Base-by-base conservation (phyloP, 495 filamentous ascomycete species). In the Trichoderma orchidacearum region DNA sequence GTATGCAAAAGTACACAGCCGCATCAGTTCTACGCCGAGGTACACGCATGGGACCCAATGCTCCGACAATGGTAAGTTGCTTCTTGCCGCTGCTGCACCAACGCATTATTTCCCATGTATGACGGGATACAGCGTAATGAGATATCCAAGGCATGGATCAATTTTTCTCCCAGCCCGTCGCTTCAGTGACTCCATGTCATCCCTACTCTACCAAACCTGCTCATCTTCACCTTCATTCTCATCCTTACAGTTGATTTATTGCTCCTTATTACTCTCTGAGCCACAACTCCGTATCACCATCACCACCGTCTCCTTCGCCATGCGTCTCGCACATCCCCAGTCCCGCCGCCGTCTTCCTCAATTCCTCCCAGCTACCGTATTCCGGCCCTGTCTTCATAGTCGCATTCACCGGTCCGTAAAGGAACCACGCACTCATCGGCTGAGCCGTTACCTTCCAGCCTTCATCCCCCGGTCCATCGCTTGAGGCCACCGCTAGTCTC, bases 371-470 rank as follows among this genome's bases (percentile, higher is more conserved):
- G 41, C 15, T 27, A 23, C 41, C 41, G 21, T 48, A 48, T 17
- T 23, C 8, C 9, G 41, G 41, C 41, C 41, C 41, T 13, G 11
- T 13, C 41, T 48, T 27, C 21, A 48, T 8, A 9, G 21, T 48
- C 41, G 41, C 41, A 35, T 54, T 25, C 9, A 54, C 53, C 3
- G 53, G 53, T 18, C 53, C 53, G 17, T 32, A 54, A 13, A 54
- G 18, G 30, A 54, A 60, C 66, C 66, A 68, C 12, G 61, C 58
- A 27, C 58, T 61, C 50, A 66, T 55, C 35, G 66, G 66, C 56
- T 55, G 55, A 29, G 66, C 18, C 50, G 64, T 61, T 12, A 55
- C 60, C 28, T 68, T 64, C 9, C 11, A 23, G 7, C 15, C 41
- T 4, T 50, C 30, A 8, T 61, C 52, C 29, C 41, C 50, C 41